Base-by-base conservation (phyloP, 371 early-diverging fungal species). In the Mucor sp. region DNA sequence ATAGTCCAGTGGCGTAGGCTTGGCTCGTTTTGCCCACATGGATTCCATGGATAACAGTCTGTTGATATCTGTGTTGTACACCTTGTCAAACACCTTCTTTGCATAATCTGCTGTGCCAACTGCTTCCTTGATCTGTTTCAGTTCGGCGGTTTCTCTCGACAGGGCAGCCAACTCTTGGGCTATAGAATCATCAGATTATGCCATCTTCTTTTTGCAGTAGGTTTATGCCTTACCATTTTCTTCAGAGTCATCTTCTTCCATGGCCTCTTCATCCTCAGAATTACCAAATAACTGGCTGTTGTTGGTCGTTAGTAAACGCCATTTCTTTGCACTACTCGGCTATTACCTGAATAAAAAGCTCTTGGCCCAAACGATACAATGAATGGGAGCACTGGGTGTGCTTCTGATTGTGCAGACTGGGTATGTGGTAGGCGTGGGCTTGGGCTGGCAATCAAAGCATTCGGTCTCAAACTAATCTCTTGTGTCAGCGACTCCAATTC, bases 311-410 rank as follows among this genome's bases (percentile, higher is more conserved):
- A 50, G 50, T 23, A 1, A 25, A 50, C 12, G 37, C 12, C 37
- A 35, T 35, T 6, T 35, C 12, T 7, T 14, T 53, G 14, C 4
- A 27, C 17, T 41, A 41, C 41, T 5, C 5, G 6, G 17, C 41
- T 44, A 44, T 71, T 71, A 88, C 89, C 72, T 83, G 73, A 93
- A 94, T 53, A 98, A 81, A 75, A 93, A 98, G 67, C 90, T 92
- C 79, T 99, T 99, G 60, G 98, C 96, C 99, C 99, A 99, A 25
- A 97, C 98, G 61, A 99, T 95, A 69, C 99, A 99, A 79, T 99
- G 99, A 44, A 99, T 95, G 12, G 99, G 98, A 28, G 89, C 89
- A 50, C 89, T 92, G 0, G 99, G 99, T 4, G 97, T 99, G 43
- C 93, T 91, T 56, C 99, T 89, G 69, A 99, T 98, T 4, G 99